Percentiles rank a stretch among this genome's conserved stretches.
These are phyloP conservation scores for Ceratocystiopsis brevicomis DNA, from an alignment of 2,329 filamentous ascomycete genomes.

Conservation along the genomic window DNA sequence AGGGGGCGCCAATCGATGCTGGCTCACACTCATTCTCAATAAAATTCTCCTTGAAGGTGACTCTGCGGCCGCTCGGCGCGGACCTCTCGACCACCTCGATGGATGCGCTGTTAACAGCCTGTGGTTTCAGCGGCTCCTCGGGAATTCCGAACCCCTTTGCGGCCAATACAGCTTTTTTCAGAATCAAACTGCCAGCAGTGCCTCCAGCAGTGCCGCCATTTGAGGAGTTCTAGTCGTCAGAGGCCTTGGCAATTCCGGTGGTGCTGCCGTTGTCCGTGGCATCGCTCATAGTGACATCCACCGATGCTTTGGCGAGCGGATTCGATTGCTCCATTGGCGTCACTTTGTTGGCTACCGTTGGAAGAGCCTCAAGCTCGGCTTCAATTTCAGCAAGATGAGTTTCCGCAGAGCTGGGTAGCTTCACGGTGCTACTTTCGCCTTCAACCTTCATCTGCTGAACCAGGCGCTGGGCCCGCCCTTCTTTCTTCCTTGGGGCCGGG, in stretches of 20 bases:
- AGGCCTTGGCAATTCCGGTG: not conserved
- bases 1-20: no score
- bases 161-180: no score
- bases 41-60: no score
- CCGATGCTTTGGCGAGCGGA: not conserved
- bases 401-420: conserved; percentile 4
- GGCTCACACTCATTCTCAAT: no score
- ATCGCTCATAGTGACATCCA: not conserved
- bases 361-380: not conserved
- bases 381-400: conserved; percentile 1
- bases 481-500: conserved; percentile 34
- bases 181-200: no score
- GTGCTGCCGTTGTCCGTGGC: not conserved
- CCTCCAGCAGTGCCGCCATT: not conserved
- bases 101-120: no score
- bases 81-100: no score
- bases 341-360: not conserved
- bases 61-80: no score
- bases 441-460: conserved; percentile 32
- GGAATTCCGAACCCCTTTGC: no score
- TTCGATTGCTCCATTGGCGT: not conserved
- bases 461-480: conserved; percentile 33
- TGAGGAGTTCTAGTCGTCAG: conserved; percentile 5
- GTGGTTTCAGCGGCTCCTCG: no score
- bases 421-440: conserved; percentile 9